A percentile compares a stretch with the other conserved stretches of the same genome.
These are phyloP conservation scores for Fusarium gaditjirri DNA, from an alignment of 2,329 filamentous ascomycete genomes.

Conservation along the genomic window DNA sequence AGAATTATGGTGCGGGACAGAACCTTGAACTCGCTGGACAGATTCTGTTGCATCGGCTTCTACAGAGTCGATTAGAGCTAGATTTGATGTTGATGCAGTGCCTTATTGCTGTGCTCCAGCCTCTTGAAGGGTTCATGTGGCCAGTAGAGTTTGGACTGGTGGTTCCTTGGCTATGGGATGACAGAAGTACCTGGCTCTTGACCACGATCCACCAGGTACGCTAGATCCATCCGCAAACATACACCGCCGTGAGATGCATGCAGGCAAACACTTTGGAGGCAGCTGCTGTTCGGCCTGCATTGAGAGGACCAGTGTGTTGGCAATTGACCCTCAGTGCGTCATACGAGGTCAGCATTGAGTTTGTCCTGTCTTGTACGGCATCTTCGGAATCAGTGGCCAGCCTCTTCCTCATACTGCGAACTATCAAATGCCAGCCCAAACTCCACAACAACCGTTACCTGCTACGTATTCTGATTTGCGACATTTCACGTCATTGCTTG, in stretches of 20 bases:
- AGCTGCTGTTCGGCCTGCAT: slow-evolving; percentile 8
- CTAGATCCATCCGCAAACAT: slow-evolving; percentile 12
- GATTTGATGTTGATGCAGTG: slow-evolving; percentile 3
- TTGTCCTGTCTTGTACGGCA: slow-evolving; percentile 23
- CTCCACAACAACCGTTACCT: not conserved
- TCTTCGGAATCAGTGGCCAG: slow-evolving; percentile 23
- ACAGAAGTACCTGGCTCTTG: slow-evolving; percentile 1
- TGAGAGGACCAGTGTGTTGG: not conserved
- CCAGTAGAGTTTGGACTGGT: slow-evolving; percentile 17
- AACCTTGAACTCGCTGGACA: not conserved
- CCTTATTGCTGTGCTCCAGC: not conserved
- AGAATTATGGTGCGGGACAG: not conserved
- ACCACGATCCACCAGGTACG: slow-evolving; percentile 15
- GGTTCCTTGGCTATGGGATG: slow-evolving; percentile 16
- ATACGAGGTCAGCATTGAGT: slow-evolving; percentile 27
- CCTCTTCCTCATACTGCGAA: not conserved
- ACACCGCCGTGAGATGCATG: slow-evolving; percentile 31
- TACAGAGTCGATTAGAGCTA: not conserved
- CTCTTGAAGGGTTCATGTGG: slow-evolving; percentile 10
- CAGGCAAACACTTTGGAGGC: slow-evolving; percentile 5
- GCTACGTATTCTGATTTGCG: not conserved
- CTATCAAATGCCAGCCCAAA: slow-evolving; percentile 4
- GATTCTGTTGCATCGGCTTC: not conserved
- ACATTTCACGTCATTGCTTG: slow-evolving; percentile 32
- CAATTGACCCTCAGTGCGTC: slow-evolving; percentile 16